phyloP scores from a whole-genome alignment of 768 basidiomycete species.

The Calocera viscosa region DNA sequence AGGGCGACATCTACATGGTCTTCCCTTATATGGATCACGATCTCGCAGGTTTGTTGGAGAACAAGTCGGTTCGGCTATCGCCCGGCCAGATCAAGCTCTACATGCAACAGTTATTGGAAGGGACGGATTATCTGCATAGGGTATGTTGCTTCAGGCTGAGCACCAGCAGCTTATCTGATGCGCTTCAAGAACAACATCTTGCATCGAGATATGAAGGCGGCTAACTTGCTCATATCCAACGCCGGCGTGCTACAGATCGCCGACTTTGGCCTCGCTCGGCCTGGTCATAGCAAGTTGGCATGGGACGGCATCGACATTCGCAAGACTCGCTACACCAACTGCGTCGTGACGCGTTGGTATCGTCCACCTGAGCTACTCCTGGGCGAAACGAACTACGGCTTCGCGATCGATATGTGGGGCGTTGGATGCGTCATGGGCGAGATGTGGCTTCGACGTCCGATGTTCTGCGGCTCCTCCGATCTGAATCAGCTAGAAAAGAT shows the following conservation, averaged over 20 bases:
- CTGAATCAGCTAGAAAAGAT: slow-evolving; percentile 87
- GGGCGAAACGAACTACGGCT: slow-evolving; percentile 79
- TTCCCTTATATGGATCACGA: slow-evolving; percentile 99
- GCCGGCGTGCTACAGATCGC: slow-evolving; percentile 74
- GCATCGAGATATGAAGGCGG: slow-evolving; percentile 98
- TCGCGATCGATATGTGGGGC: slow-evolving; percentile 96
- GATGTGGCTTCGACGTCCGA: slow-evolving; percentile 80
- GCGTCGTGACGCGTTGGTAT: slow-evolving; percentile 91
- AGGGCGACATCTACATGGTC: slow-evolving; percentile 90
- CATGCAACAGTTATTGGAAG: slow-evolving; percentile 91
- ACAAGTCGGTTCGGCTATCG: slow-evolving; percentile 70
- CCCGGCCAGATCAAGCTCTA: slow-evolving; percentile 88
- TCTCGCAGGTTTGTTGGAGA: slow-evolving; percentile 85
- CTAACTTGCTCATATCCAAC: slow-evolving; percentile 88
- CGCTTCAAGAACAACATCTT: slow-evolving; percentile 73
- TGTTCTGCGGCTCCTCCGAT: slow-evolving; percentile 77
- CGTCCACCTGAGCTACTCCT: slow-evolving; percentile 85
- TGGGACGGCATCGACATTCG: slow-evolving; percentile 5
- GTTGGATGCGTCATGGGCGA: slow-evolving; percentile 96
- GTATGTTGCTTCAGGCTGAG: slow-evolving; percentile 12
- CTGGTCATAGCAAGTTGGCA: slow-evolving; percentile 22
- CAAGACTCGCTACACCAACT: slow-evolving; percentile 62
- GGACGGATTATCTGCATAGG: slow-evolving; percentile 88
- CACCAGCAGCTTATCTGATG: slow-evolving; percentile 11
- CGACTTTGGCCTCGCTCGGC: slow-evolving; percentile 90